Evolutionary conservation across 2,329 filamentous ascomycete species (phyloP).

Genomic region (Volutella citrinella): DNA sequence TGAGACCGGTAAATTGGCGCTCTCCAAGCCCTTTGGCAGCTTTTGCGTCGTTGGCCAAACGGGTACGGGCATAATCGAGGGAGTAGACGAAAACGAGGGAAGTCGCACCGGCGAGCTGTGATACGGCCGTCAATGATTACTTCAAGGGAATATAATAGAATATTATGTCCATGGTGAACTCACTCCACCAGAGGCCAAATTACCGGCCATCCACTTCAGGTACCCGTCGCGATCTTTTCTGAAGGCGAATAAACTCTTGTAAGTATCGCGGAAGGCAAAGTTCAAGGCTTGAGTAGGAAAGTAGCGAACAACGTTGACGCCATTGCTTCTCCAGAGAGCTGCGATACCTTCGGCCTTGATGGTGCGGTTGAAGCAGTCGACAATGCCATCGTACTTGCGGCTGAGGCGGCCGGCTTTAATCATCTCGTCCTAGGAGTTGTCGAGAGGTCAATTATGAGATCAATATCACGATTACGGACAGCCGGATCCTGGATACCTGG

Average conservation of each 20-base stretch:
- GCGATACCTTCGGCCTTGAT: conserved; percentile 86
- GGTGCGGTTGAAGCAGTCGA: conserved; percentile 94
- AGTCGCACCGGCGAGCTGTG: conserved; percentile 97
- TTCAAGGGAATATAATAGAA: no score
- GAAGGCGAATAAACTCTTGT: conserved; percentile 99
- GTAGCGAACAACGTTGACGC: conserved; percentile 99
- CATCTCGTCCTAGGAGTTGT: conserved; percentile 88
- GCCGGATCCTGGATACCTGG: conserved; percentile 69
- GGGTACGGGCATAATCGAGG: conserved; percentile 99
- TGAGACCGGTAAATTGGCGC: conserved; percentile 99
- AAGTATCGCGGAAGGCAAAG: conserved; percentile 99
- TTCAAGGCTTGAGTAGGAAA: conserved; percentile 99
- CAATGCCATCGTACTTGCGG: conserved; percentile 92
- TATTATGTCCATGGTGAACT: no score
- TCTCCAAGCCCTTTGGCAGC: conserved; percentile 94
- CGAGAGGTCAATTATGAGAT: not conserved
- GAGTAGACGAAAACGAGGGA: conserved; percentile 99
- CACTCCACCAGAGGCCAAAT: conserved; percentile 99
- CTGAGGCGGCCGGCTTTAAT: conserved; percentile 97
- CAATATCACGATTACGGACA: not conserved
- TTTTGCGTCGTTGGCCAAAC: conserved; percentile 99
- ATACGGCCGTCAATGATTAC: no score
- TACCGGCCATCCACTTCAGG: conserved; percentile 98
- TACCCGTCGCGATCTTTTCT: conserved; percentile 99
- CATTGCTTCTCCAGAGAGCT: conserved; percentile 99